Evolutionary conservation across 768 basidiomycete genomes (phyloP).

Genomic region (Pisolithus tinctorius): DNA sequence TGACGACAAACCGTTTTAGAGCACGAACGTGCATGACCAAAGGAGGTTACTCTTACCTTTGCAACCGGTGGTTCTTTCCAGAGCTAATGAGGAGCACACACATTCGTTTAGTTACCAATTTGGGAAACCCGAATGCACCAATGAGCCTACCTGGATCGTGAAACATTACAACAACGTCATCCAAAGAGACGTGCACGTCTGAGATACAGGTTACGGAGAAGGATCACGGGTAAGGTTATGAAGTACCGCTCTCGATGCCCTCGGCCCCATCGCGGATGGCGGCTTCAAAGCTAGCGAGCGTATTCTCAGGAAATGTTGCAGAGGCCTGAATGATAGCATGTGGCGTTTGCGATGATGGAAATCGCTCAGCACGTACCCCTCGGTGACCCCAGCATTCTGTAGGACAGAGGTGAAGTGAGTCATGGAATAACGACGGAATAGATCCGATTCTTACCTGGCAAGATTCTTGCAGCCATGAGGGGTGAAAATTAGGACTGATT

Average conservation of each 20-base stretch:
- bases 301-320: constrained; percentile 86
- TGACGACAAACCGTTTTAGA: constrained; percentile 12
- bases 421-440: background rate
- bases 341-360: background rate
- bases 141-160: constrained; percentile 72
- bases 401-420: background rate
- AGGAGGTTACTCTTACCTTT: constrained; percentile 36
- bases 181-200: constrained; percentile 94
- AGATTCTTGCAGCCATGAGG: constrained; percentile 17
- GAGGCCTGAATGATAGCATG: constrained; percentile 62
- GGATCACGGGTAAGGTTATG: constrained; percentile 24
- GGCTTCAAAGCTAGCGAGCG: constrained; percentile 88
- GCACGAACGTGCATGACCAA: constrained; percentile 20
- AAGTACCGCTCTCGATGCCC: constrained; percentile 96
- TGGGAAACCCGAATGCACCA: constrained; percentile 10
- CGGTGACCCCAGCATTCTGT: constrained; percentile 79
- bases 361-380: constrained; percentile 47
- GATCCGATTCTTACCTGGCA: constrained; percentile 21
- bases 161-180: constrained; percentile 89
- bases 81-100: constrained; percentile 32
- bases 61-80: constrained; percentile 79
- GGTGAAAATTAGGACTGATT: constrained; percentile 3
- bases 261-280: constrained; percentile 95
- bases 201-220: constrained; percentile 47
- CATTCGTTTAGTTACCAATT: constrained; percentile 19